phyloP scores from a whole-genome alignment of 768 basidiomycete genomes.

The Russula ochroleuca region DNA sequence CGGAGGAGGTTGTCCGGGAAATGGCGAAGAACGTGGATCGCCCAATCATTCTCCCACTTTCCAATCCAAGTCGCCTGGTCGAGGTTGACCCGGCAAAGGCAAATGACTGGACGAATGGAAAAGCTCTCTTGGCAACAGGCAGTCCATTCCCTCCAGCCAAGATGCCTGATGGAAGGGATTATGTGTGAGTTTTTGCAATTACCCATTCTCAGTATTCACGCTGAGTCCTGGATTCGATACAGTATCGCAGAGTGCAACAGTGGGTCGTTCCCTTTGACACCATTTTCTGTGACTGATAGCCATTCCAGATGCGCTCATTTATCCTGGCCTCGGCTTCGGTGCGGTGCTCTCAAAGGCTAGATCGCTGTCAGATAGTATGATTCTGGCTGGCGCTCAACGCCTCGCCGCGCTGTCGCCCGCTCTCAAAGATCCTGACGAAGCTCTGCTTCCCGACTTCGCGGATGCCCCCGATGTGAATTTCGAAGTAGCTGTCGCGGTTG shows the following conservation, averaged over 20 bases:
- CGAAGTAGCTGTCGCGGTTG: conserved; percentile 78
- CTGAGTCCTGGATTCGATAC: conserved; percentile 6
- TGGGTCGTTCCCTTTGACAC: conserved; percentile 30
- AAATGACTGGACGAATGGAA: conserved; percentile 74
- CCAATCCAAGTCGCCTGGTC: conserved; percentile 72
- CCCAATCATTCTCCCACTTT: conserved; percentile 81
- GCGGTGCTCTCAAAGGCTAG: conserved; percentile 64
- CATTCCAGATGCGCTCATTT: conserved; percentile 62
- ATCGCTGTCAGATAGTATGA: conserved; percentile 77
- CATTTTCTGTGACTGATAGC: neutral
- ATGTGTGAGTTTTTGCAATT: conserved; percentile 45
- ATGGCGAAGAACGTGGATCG: conserved; percentile 67
- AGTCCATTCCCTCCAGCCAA: conserved; percentile 76
- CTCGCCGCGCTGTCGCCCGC: conserved; percentile 77
- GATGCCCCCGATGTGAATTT: conserved; percentile 72
- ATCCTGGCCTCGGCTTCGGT: conserved; percentile 82
- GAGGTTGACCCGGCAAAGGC: conserved; percentile 72
- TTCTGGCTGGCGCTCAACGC: conserved; percentile 71
- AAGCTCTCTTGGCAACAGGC: conserved; percentile 78
- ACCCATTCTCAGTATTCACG: neutral
- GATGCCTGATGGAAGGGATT: conserved; percentile 61
- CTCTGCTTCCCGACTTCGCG: conserved; percentile 71
- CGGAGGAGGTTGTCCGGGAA: conserved; percentile 59
- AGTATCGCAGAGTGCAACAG: conserved; percentile 76
- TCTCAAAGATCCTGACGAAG: conserved; percentile 60